phyloP scores from a whole-genome alignment of 2,329 filamentous ascomycete species.

The Neonectria hederae region DNA sequence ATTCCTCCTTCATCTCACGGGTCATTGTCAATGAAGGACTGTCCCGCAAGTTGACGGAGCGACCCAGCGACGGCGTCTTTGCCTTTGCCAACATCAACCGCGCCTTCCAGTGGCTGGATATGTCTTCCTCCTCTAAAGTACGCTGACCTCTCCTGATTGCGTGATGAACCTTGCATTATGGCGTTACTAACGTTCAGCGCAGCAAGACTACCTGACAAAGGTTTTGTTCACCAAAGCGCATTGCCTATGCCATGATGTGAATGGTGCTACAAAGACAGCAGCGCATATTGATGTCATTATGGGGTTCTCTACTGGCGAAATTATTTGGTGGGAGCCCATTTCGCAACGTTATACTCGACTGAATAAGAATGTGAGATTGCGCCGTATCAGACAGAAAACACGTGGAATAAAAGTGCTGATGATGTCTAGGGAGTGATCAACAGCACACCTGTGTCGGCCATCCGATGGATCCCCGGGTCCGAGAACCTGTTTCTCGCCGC shows the following conservation, averaged over 20 bases:
- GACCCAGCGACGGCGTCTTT: slow-evolving; percentile 81
- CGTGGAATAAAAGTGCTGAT: slow-evolving; percentile 22
- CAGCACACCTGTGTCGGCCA: slow-evolving; percentile 82
- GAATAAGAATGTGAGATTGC: slow-evolving; percentile 83
- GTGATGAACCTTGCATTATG: neutral
- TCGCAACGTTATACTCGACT: slow-evolving; percentile 94
- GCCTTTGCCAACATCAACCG: slow-evolving; percentile 96
- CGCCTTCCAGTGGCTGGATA: slow-evolving; percentile 94
- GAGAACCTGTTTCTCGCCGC: slow-evolving; percentile 93
- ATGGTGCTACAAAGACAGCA: slow-evolving; percentile 79
- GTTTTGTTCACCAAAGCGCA: slow-evolving; percentile 97
- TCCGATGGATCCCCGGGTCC: slow-evolving; percentile 92
- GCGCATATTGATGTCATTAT: slow-evolving; percentile 91
- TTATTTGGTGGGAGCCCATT: slow-evolving; percentile 98
- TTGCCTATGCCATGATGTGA: slow-evolving; percentile 93
- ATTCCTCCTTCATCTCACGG: slow-evolving; percentile 97
- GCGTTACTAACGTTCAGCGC: slow-evolving; percentile 41
- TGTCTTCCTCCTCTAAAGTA: slow-evolving; percentile 78
- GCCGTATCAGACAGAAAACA: neutral
- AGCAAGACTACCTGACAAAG: slow-evolving; percentile 92
- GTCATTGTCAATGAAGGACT: slow-evolving; percentile 90
- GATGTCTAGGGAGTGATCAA: slow-evolving; percentile 81
- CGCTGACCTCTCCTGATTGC: slow-evolving; percentile 3
- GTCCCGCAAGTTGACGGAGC: slow-evolving; percentile 81
- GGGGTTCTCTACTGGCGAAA: slow-evolving; percentile 95